Base-by-base conservation (phyloP, 306 rosid species). In the Glycyrrhiza uralensis region DNA sequence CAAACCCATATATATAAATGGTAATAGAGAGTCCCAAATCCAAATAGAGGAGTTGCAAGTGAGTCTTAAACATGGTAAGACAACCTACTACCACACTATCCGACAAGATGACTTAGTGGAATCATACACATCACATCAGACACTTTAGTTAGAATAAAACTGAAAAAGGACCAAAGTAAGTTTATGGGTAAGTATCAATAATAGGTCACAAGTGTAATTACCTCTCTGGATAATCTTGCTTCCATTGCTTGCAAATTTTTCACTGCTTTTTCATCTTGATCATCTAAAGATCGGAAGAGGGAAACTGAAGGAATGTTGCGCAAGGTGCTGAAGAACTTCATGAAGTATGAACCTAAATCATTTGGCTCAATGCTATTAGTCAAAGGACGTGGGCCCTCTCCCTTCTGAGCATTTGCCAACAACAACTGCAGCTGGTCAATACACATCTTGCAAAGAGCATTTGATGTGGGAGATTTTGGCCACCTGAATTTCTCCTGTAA, bases 281-380 rank as follows among this genome's bases (percentile, higher is more conserved):
- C 87, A 44, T 82, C 84, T 79, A 94, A 82, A 62, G 87, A 74
- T 14, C 92, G 87, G 58, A 91, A 94, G 52, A 89, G 87, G 66
- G 97, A 86, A 74, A 91, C 91, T 17, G 96, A 94, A 80, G 99
- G 97, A 83, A 91, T 91, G 72, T 80, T 91, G 79, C 82, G 86
- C 29, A 94, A 72, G 28, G 96, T 94, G 81, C 86, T 65, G 54
- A 94, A 87, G 74, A 94, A 94, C 77, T 86, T 80, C 99, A 94
- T 89, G 82, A 89, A 91, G 85, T 88, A 91, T 12, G 91, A 75
- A 51, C 97, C 97, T 18, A 94, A 91, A 75, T 89, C 97, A 82
- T 78, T 88, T 35, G 85, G 82, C 80, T 91, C 97, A 45, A 66
- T 46, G 30, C 84, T 78, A 76, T 77, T 89, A 17, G 73, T 44